Evolutionary conservation across 1,284 basidiomycete species (phyloP).

Genomic region (Wallemia hederae): DNA sequence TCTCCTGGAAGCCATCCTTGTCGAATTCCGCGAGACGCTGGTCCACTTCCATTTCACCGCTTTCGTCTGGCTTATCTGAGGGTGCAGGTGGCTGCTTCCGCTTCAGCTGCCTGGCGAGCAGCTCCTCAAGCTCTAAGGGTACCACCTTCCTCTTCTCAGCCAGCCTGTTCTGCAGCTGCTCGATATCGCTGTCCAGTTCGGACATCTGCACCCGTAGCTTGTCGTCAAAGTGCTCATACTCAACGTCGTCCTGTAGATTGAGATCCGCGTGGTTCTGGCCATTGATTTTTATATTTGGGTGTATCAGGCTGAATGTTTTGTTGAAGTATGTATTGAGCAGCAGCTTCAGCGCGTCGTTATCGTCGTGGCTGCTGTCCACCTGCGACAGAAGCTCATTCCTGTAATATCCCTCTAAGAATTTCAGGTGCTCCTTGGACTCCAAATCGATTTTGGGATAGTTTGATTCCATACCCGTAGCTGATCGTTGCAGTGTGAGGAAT

Average conservation of each 20-base stretch:
- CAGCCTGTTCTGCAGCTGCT: not conserved
- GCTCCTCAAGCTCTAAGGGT: not conserved
- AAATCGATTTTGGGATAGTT: not conserved
- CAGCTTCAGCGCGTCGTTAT: not conserved
- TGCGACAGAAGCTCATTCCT: not conserved
- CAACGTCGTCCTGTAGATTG: not conserved
- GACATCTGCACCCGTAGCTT: not conserved
- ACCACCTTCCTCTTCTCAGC: not conserved
- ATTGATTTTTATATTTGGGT: not conserved
- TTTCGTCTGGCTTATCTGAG: too few relatives aligned
- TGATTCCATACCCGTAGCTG: not conserved
- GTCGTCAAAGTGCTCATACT: not conserved
- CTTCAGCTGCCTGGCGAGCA: not conserved
- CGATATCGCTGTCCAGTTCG: not conserved
- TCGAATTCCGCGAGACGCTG: not conserved
- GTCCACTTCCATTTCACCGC: too few relatives aligned
- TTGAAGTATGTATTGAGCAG: not conserved
- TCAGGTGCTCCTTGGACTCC: not conserved
- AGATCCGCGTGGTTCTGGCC: not conserved
- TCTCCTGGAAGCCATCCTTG: not conserved
- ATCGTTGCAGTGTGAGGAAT: not conserved
- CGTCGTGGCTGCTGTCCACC: not conserved
- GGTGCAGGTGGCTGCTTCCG: not conserved
- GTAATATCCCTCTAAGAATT: not conserved
- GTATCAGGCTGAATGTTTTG: not conserved